Evolutionary conservation across 1,284 basidiomycete genomes (phyloP).

Genomic region (Heliocybe sulcata): DNA sequence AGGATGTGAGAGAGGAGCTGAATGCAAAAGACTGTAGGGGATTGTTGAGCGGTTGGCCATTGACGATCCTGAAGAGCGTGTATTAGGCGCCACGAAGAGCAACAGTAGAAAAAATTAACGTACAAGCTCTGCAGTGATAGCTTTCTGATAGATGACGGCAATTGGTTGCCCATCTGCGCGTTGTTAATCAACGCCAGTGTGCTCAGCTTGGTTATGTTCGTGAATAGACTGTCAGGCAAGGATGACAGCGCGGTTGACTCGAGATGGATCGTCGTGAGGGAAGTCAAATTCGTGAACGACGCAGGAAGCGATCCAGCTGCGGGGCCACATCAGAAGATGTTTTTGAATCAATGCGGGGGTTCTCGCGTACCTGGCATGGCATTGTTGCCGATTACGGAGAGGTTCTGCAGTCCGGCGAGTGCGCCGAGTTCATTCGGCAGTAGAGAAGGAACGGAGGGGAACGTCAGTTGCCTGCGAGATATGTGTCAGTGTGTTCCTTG

Average conservation of each 20-base stretch:
- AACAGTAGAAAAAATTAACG: neutral
- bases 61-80: neutral
- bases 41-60: neutral
- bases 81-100: neutral
- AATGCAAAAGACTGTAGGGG: neutral
- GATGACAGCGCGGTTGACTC: conserved; percentile 37
- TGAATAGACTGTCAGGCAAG: conserved; percentile 28
- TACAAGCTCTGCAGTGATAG: conserved; percentile 20
- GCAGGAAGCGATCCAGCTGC: conserved; percentile 34
- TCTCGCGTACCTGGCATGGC: conserved; percentile 32
- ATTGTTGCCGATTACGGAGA: conserved; percentile 35
- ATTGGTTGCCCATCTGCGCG: conserved; percentile 30
- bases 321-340: neutral
- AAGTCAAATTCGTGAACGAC: conserved; percentile 29
- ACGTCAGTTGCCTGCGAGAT: conserved; percentile 31
- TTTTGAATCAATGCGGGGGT: no score
- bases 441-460: conserved; percentile 38
- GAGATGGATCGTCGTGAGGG: conserved; percentile 32
- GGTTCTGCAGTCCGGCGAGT: conserved; percentile 29
- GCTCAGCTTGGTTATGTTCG: conserved; percentile 27
- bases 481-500: neutral
- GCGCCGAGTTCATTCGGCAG: conserved; percentile 36
- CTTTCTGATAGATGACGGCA: conserved; percentile 30
- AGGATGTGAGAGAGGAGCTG: neutral
- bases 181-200: conserved; percentile 37